Conservation (phyloP, 75 land plant genomes). For the Sequoiadendron giganteum region DNA sequence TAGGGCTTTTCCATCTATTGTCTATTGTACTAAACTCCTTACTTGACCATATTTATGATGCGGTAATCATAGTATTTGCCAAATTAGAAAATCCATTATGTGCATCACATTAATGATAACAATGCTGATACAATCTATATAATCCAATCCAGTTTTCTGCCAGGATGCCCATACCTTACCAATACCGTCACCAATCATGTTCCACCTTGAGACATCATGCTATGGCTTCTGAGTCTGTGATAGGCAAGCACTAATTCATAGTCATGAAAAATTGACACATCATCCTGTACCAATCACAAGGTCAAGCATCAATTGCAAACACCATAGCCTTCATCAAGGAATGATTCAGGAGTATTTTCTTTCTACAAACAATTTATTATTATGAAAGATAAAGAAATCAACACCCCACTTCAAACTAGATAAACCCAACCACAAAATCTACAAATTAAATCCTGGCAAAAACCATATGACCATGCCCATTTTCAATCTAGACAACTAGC, state of each 20-base stretch:
- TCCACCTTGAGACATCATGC: background rate
- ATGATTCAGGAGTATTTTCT: background rate
- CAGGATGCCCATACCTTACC: background rate
- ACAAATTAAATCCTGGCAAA: too few species aligned
- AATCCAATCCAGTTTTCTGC: background rate
- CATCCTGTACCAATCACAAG: background rate
- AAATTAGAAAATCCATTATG: too few species aligned
- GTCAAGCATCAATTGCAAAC: background rate
- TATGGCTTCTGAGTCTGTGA: background rate
- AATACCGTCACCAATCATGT: background rate
- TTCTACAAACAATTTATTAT: background rate
- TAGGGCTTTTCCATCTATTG: background rate
- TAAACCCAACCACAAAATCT: too few species aligned
- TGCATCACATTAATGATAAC: background rate
- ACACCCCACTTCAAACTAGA: too few species aligned
- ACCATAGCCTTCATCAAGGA: background rate
- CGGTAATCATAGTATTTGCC: too few species aligned
- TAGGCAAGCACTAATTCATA: background rate
- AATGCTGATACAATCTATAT: background rate
- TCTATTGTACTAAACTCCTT: background rate
- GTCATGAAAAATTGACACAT: background rate
- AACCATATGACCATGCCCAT: too few species aligned
- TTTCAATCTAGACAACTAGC: background rate
- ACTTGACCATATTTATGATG: background rate
- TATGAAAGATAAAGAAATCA: too few species aligned